A percentile compares a stretch with the other conserved stretches of the same genome.
These are phyloP conservation scores for Penicillium sclerotiorum DNA, from an alignment of 2,329 filamentous ascomycete genomes.

Conservation along the genomic window DNA sequence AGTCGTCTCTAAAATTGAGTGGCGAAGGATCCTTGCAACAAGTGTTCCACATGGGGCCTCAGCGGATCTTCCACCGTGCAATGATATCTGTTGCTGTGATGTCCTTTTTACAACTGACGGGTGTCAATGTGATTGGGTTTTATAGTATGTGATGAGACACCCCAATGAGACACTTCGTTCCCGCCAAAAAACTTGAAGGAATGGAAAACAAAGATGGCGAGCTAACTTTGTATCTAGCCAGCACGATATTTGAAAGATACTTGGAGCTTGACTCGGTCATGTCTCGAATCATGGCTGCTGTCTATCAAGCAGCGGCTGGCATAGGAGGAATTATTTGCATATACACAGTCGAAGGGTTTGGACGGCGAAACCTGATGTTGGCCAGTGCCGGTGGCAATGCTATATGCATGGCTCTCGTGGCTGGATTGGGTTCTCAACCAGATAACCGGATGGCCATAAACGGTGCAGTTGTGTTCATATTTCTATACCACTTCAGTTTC, in stretches of 20 bases:
- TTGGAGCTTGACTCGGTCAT: conserved; percentile 12
- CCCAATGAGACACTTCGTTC: no score
- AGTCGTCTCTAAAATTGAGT: conserved; percentile 15
- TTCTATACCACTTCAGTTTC: conserved; percentile 12
- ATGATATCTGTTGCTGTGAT: conserved; percentile 12
- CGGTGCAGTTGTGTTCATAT: conserved; percentile 15
- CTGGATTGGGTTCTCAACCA: conserved; percentile 16
- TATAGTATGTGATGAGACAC: conserved; percentile 13
- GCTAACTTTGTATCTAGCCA: conserved; percentile 9
- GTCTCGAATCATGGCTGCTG: conserved; percentile 15
- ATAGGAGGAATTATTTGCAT: conserved; percentile 16
- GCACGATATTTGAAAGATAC: conserved; percentile 19
- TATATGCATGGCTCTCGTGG: conserved; percentile 14
- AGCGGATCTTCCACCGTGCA: conserved; percentile 18
- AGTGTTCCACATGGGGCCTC: conserved; percentile 20
- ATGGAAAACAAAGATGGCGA: background rate
- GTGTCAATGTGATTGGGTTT: conserved; percentile 17
- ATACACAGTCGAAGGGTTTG: conserved; percentile 20
- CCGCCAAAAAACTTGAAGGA: no score
- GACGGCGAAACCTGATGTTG: conserved; percentile 16
- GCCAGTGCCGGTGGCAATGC: conserved; percentile 13
- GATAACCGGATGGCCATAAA: conserved; percentile 13
- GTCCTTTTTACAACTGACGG: conserved; percentile 18
- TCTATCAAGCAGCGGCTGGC: conserved; percentile 15
- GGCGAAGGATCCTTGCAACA: conserved; percentile 10